Evolutionary conservation across 164 flowering plant species (phyloP).

Genomic region (Sedum album): DNA sequence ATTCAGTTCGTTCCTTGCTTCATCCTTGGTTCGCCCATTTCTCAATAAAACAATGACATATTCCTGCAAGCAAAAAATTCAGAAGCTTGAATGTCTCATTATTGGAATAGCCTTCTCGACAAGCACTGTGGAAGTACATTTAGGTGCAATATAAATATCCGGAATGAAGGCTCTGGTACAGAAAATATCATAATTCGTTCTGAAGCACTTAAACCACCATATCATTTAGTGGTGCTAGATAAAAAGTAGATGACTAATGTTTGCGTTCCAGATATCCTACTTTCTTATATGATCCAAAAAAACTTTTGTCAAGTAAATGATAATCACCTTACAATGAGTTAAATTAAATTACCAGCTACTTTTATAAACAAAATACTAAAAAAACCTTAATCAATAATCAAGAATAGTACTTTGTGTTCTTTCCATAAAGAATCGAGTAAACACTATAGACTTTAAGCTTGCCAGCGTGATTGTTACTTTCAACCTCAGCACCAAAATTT

Average conservation of each 20-base stretch:
- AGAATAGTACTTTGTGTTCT: too few species aligned
- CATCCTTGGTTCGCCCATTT: constrained; percentile 81
- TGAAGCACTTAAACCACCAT: background rate
- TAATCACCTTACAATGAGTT: background rate
- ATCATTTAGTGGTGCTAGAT: background rate
- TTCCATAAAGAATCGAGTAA: too few species aligned
- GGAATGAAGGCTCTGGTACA: background rate
- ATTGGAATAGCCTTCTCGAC: background rate
- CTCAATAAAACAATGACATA: constrained; percentile 85
- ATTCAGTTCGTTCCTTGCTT: constrained; percentile 77
- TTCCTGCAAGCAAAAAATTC: constrained; percentile 44
- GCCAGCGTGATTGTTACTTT: background rate
- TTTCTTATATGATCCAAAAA: background rate
- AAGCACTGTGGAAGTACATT: background rate
- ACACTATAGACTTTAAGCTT: too few species aligned
- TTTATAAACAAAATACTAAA: too few species aligned
- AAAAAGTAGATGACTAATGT: background rate
- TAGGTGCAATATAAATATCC: background rate
- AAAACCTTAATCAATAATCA: too few species aligned
- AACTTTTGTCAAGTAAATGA: too few species aligned
- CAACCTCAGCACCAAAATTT: background rate
- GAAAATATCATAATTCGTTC: background rate
- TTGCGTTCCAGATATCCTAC: background rate
- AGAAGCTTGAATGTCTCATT: background rate
- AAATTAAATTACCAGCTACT: too few species aligned